Base-by-base conservation (phyloP, 441 rosid genomes). In the Euphorbia celastroides region DNA sequence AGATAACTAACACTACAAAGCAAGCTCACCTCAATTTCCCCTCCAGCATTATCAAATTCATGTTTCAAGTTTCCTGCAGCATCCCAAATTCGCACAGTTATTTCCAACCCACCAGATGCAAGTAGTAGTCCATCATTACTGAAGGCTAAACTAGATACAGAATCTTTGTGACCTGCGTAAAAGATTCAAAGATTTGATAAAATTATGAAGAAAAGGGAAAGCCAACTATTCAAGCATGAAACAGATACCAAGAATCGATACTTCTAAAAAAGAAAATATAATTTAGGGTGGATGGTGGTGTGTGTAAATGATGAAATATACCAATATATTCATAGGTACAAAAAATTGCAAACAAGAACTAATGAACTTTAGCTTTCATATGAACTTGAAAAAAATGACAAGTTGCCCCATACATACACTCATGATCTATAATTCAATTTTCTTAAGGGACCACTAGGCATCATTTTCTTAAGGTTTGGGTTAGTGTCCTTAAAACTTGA, bases 71-170 rank as follows among this genome's bases (percentile, higher is more conserved):
- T 61, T 51, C 88, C 87, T 0, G 86, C 78, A 38, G 83, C 66
- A 68, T 86, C 85, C 85, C 89, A 90, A 60, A 90, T 76, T 71
- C 85, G 86, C 68, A 86, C 83, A 61, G 82, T 51, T 46, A 91
- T 92, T 71, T 90, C 98, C 50, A 83, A 79, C 22, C 97, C 86
- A 65, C 87, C 90, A 31, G 88, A 88, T 11, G 96, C 97, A 74
- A 90, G 81, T 55, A 87, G 69, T 76, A 63, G 85, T 6, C 97
- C 91, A 74, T 90, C 92, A 16, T 25, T 70, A 74, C 96, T 93
- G 73, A 89, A 91, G 46, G 84, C 84, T 80, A 93, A 70, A 78
- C 79, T 78, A 73, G 89, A 78, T 19, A 93, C 85, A 17, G 99
- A 86, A 81, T 93, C 95, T 17, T 74, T 83, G 65, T 91, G 99